Evolutionary conservation across 2,329 filamentous ascomycete species (phyloP), one percentile per base, ranked within the genome.

Genomic region (Stagonosporopsis tanaceti): DNA sequence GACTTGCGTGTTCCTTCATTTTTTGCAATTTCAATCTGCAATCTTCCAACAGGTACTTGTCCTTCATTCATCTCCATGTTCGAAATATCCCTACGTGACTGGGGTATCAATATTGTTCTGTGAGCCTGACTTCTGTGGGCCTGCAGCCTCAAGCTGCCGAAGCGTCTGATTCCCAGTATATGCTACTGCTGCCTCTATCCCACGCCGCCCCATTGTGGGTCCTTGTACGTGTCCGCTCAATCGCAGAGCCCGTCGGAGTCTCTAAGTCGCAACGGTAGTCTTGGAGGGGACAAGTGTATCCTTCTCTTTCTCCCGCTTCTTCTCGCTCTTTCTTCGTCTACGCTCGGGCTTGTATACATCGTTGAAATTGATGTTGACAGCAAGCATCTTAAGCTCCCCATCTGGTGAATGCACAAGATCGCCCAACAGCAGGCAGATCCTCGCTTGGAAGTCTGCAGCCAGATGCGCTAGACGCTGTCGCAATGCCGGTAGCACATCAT

Each of bases 321-420:
- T 70, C 12, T 67, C 68, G 3, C 59, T 60, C 44, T 73, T 69
- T 57, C 84, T 79, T 78, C 88, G 87, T 74, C 88, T 85, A 68
- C 88, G 83, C 41, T 88, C 85, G 14, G 92, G 91, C 77, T 91
- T 86, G 77, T 98, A 98, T 25, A 96, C 91, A 74, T 98, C 94
- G 77, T 99, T 99, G 78, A 98, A 99, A 78, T 98, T 99, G 92
- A 99, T 98, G 38, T 95, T 91, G 44, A 98, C 93, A 37, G 92
- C 95, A 64, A 99, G 79, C 81, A 98, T 98, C 52, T 94, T 85
- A 88, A 99, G 92, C 76, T 99, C 95, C 48, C 93, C 89, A 75
- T 99, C 95, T 0, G 93, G 89, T 77, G 98, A 94, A 78, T 96
- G 94, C 8, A 92, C 90, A 62, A 99, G 77, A 75, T 99, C 96